A percentile compares a stretch with the other conserved stretches of the same genome.
These are phyloP conservation scores for Astragalus membranaceus DNA, from an alignment of 306 rosid species.

Conservation along the genomic window DNA sequence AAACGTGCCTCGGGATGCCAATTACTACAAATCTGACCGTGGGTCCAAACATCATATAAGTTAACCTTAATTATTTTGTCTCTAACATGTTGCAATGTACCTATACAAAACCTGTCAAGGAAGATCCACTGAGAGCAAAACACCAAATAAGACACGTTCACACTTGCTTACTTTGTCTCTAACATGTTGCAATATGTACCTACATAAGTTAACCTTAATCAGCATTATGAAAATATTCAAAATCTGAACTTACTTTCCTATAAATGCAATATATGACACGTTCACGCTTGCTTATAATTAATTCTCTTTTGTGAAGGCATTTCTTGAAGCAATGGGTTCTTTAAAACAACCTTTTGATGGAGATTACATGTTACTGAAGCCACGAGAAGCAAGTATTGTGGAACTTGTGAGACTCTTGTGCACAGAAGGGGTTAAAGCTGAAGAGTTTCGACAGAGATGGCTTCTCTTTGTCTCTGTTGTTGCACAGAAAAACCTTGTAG, in stretches of 20 bases:
- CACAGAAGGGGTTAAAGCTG: conserved; percentile 8
- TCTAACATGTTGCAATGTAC: too few species aligned
- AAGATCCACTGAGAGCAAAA: too few species aligned
- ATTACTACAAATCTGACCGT: too few species aligned
- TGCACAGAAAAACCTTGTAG: conserved; percentile 31
- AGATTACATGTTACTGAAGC: conserved; percentile 32
- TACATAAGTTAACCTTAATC: not conserved
- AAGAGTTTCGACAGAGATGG: conserved; percentile 46
- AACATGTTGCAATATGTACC: too few species aligned
- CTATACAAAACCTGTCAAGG: too few species aligned
- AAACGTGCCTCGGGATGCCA: too few species aligned
- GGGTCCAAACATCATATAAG: too few species aligned
- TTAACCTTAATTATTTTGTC: too few species aligned
- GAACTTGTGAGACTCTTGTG: conserved; percentile 39
- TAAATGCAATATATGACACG: not conserved
- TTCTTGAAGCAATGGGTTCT: conserved; percentile 27
- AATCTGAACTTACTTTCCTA: not conserved
- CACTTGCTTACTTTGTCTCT: too few species aligned
- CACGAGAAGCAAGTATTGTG: conserved; percentile 33
- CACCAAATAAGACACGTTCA: too few species aligned
- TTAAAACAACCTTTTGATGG: conserved; percentile 1
- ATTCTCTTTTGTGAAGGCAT: not conserved
- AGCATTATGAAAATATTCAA: not conserved
- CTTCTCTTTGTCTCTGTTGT: conserved; percentile 34
- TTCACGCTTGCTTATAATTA: conserved; percentile 7